Base-by-base conservation (phyloP, 805 yeast species). In the Saccharomyces cerevisiae region DNA sequence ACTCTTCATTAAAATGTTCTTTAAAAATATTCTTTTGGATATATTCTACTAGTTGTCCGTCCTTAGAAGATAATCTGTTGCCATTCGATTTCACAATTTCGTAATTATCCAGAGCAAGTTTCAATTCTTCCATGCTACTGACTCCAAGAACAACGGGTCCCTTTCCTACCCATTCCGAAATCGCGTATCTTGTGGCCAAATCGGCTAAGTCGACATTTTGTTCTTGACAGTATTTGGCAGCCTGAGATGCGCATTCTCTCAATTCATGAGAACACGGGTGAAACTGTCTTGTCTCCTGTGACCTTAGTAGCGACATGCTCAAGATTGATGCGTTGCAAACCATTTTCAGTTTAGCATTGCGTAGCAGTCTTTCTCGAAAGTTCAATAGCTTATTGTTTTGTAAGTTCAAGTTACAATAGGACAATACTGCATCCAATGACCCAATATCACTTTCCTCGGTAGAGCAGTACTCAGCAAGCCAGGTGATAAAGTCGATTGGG, bases 321-420 rank as follows among this genome's bases (percentile, higher is more conserved):
- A 92, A 73, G 41, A 94, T 90, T 0, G 96, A 87, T 2, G 92
- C 97, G 66, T 87, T 89, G 65, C 84, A 70, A n/a, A 91, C 68
- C 57, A 76, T 68, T 54, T 77, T 74, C 30, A 90, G 74, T 4
- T 81, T 79, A 11, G 87, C 80, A 6, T 79, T 80, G 0, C 52
- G 32, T 43, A 77, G 69, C 59, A 88, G 82, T 41, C 72, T 73
- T 5, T 75, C 77, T 60, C 76, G 70, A 60, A 77, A 79, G 0
- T 75, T 69, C 27, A 78, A 72, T 47, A 86, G 71, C 5, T 56
- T 65, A 22, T 80, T 77, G 69, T 90, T 91, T 65, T 92, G 97
- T 31, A 91, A 68, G 62, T 94, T 88, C 68, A 89, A 81, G 66
- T 91, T 84, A 52, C 87, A 83, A 66, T 91, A 91, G 31, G 91